Evolutionary conservation across 768 basidiomycete genomes (phyloP).

Genomic region (Pholiota microspora): DNA sequence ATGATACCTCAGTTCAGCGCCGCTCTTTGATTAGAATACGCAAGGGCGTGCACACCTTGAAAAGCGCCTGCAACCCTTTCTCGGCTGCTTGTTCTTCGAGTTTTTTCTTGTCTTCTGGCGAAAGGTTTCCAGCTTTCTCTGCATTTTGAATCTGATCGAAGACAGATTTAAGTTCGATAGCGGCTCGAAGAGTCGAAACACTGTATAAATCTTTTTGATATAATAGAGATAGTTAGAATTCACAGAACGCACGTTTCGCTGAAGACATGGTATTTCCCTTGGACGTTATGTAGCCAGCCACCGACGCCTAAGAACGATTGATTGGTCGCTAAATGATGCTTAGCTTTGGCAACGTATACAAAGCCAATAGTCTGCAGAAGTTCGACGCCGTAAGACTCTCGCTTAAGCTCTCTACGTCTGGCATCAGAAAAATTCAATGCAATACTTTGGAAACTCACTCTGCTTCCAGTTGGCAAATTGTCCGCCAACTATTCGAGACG

Average conservation of each 20-base stretch:
- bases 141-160: slow-evolving; percentile 93
- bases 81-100: slow-evolving; percentile 92
- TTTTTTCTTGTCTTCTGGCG: slow-evolving; percentile 74
- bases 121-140: slow-evolving; percentile 78
- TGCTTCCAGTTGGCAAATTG: slow-evolving; percentile 78
- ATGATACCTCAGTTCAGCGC: too few relatives aligned
- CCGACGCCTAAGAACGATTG: slow-evolving; percentile 80
- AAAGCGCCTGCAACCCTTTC: slow-evolving; percentile 86
- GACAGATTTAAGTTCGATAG: slow-evolving; percentile 84
- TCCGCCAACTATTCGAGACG: slow-evolving; percentile 69
- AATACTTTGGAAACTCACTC: slow-evolving; percentile 58
- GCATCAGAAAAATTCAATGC: neutral
- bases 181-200: slow-evolving; percentile 81
- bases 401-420: slow-evolving; percentile 66
- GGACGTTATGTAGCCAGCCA: slow-evolving; percentile 91
- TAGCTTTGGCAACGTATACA: slow-evolving; percentile 79
- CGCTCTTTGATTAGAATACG: too few relatives aligned
- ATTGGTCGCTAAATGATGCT: slow-evolving; percentile 76
- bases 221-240: neutral
- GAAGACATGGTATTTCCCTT: slow-evolving; percentile 90
- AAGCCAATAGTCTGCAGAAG: slow-evolving; percentile 85
- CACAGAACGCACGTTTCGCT: slow-evolving; percentile 82
- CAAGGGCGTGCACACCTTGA: slow-evolving; percentile 62
- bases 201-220: too few relatives aligned
- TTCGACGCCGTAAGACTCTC: slow-evolving; percentile 86